A percentile compares a stretch with the other conserved stretches of the same genome.
Conservation (phyloP, 1,284 basidiomycete genomes). For the Puccinia novopanici region DNA sequence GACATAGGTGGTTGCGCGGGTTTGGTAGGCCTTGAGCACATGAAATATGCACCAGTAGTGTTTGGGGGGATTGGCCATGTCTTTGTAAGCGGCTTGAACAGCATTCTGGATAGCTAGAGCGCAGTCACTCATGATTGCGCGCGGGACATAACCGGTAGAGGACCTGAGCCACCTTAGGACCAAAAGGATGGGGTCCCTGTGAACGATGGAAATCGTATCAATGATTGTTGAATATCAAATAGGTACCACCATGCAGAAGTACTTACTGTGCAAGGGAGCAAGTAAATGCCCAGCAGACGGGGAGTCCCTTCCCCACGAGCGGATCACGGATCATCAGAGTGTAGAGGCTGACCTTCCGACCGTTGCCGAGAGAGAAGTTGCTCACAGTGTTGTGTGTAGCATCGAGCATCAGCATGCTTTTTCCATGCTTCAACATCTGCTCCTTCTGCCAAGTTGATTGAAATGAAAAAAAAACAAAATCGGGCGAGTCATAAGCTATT, state of each 20-base stretch:
- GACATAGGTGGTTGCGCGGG: neutral
- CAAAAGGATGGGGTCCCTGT: no score
- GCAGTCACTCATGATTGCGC: neutral
- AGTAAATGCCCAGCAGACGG: no score
- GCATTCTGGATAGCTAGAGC: neutral
- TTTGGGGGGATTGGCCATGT: neutral
- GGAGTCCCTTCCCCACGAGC: no score
- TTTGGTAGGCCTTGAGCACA: neutral
- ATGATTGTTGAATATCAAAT: no score
- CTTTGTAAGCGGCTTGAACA: neutral
- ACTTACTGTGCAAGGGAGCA: no score
- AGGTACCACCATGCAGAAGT: neutral
- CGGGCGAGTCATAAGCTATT: neutral
- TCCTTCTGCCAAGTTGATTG: neutral
- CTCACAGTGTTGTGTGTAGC: neutral
- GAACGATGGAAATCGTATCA: no score
- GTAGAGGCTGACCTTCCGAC: neutral
- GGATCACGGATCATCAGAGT: conserved; percentile 6
- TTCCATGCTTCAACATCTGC: neutral
- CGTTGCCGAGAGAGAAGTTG: neutral
- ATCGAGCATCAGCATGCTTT: neutral
- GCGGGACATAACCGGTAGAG: neutral
- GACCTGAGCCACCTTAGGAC: neutral
- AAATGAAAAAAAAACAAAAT: neutral
- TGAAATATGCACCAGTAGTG: conserved; percentile 7